phyloP scores from a whole-genome alignment of 2,329 filamentous ascomycete genomes.

The Ceratocystis smalleyi region DNA sequence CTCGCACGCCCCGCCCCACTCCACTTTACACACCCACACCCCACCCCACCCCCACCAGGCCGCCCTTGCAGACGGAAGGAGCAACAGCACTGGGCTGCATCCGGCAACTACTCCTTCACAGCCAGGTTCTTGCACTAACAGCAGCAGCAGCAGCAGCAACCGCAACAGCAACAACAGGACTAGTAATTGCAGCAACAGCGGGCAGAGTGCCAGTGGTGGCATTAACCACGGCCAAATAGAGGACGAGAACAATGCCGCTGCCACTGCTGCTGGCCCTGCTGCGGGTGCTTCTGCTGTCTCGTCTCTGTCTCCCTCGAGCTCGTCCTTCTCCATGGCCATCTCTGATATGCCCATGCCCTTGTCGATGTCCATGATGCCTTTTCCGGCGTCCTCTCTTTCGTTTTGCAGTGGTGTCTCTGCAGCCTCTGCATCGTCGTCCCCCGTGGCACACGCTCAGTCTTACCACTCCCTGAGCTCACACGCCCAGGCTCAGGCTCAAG shows the following conservation, averaged over 20 bases:
- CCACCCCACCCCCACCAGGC: not conserved
- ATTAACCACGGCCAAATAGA: not conserved
- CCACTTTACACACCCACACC: not conserved
- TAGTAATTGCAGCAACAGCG: not conserved
- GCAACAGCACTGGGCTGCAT: slow-evolving; percentile 1
- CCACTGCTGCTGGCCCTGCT: not conserved
- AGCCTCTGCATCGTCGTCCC: not conserved
- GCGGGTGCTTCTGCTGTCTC: not conserved
- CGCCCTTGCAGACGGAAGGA: slow-evolving; percentile 1
- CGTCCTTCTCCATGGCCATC: not conserved
- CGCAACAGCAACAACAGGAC: not conserved
- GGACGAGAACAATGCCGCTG: not conserved
- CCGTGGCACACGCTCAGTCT: not conserved
- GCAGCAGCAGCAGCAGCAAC: too few species aligned
- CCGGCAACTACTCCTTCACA: not conserved
- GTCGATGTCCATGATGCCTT: not conserved
- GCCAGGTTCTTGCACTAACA: not conserved
- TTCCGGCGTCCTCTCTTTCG: not conserved
- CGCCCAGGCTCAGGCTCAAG: not conserved
- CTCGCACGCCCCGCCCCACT: not conserved
- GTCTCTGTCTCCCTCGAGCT: not conserved
- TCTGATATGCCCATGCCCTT: not conserved
- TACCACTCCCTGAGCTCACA: too few species aligned
- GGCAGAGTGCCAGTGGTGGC: not conserved
- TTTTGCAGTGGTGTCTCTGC: not conserved